Evolutionary conservation across 2,329 filamentous ascomycete species (phyloP), one percentile per base, ranked within the genome.

Genomic region (Corynespora cassiicola): DNA sequence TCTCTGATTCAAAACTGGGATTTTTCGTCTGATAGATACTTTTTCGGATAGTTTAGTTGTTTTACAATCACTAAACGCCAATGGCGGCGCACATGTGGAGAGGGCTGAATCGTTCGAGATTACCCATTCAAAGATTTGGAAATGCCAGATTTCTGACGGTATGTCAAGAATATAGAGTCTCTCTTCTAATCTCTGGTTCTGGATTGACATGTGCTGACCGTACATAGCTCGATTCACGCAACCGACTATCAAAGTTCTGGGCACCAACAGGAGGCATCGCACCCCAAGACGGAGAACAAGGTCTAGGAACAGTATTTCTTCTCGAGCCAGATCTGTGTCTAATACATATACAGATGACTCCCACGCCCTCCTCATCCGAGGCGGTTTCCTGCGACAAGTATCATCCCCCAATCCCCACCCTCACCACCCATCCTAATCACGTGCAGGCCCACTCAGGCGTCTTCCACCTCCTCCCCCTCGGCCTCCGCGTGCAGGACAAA

Each of bases 401-500:
- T 11, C 15, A 18, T 33, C 10, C 7, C 12, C n/a, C 18, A 14
- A 11, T 12, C 32, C 16, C 28, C 14, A 12, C n/a, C 16, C 12
- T 10, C 8, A 45, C 18, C 12, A 24, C 19, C 15, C 15, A 12
- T 24, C 17, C 50, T 60, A 20, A 65, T 56, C 51, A 59, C 44
- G 42, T 57, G 41, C 56, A 90, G 83, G 85, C 90, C 14, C 87
- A 96, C 63, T 83, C 91, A 6, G 94, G 94, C 18, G 83, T 97
- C 22, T 99, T 96, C 57, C 94, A 99, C 60, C 78, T 96, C 61
- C 77, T 99, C 1, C 94, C 94, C 0, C 72, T 99, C 0, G 94
- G 94, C 0, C 77, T 90, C 19, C 81, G 90, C 18, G 89, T 97
- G 0, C 90, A 96, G 58, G 81, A 90, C 34, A 99, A 97, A 67